Evolutionary conservation across 257 asterid species (phyloP), one percentile per base, ranked within the genome.

Genomic region (Solanum bulbocastanum): DNA sequence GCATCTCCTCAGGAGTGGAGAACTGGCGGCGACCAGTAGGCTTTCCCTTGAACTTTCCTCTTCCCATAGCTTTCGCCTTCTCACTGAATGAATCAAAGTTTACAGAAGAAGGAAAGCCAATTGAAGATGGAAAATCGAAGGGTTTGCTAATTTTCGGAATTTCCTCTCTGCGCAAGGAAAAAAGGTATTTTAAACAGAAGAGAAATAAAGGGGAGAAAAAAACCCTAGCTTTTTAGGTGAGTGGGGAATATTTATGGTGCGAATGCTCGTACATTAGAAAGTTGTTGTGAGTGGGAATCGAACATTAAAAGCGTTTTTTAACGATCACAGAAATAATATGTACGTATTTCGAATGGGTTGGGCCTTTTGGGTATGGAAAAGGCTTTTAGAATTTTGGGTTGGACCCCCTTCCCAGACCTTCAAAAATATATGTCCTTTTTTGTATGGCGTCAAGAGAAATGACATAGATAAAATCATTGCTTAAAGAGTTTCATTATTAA

Each of bases 1-100:
- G 49, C 86, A 92, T 89, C 91, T 92, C 92, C 65, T 92, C 94
- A 3, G 90, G 92, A 42, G 91, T 91, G 88, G 93, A 87, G 89
- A 92, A 92, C 79, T 91, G 94, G 87, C 94, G 94, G 82, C 92
- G 94, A 75, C 94, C 94, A 84, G 94, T 92, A 85, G 94, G 94
- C 74, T 92, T 92, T 69, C 92, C 93, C 89, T 90, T 92, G 75
- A 92, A 92, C 88, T 92, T 92, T 87, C 94, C 93, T 87, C 94
- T 89, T 15, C 93, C 94, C 94, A 91, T 92, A 11, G 84, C 71
- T 79, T 78, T 42, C 83, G 22, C 33, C 83, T 75, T 36, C 33
- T 74, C 60, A 71, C 87, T 15, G 27, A 15, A n/a, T 71, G n/a
- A 33, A 35, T 35, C 27, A 35, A 35, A 71, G 20, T 33, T 71